Conservation (phyloP, 495 filamentous ascomycete genomes). For the Podospora conica region DNA sequence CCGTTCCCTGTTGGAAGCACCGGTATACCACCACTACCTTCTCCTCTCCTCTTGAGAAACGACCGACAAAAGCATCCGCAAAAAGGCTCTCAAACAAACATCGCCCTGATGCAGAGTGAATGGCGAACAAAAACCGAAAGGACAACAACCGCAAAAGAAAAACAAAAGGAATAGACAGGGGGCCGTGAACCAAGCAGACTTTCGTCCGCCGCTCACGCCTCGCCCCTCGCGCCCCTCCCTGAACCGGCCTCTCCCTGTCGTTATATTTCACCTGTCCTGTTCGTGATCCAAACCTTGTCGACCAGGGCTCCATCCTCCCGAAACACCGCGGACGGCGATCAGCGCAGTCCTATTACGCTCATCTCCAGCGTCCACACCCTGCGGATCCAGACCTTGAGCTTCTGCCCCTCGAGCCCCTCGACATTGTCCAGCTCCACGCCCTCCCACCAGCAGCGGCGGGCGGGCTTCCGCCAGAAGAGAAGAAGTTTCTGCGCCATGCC, state of each 20-base stretch:
- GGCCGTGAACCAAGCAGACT: background rate
- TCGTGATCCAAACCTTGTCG: background rate
- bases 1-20: background rate
- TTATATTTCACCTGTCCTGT: background rate
- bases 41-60: background rate
- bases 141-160: background rate
- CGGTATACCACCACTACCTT: too few species aligned
- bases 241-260: background rate
- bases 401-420: constrained; percentile 77
- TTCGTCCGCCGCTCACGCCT: background rate
- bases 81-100: background rate
- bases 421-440: constrained; percentile 88
- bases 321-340: background rate
- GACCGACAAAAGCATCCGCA: background rate
- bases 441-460: constrained; percentile 97
- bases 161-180: background rate
- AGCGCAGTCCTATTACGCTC: constrained; percentile 89
- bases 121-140: background rate
- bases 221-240: background rate
- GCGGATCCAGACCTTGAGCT: constrained; percentile 95
- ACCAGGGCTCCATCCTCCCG: background rate
- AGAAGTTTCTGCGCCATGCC: constrained; percentile 99
- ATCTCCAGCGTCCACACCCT: constrained; percentile 99
- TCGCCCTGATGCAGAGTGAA: background rate
- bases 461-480: constrained; percentile 97